Evolutionary conservation across 371 early-diverging fungal species (phyloP), one percentile per base, ranked within the genome.

Genomic region (Mortierella sp.): DNA sequence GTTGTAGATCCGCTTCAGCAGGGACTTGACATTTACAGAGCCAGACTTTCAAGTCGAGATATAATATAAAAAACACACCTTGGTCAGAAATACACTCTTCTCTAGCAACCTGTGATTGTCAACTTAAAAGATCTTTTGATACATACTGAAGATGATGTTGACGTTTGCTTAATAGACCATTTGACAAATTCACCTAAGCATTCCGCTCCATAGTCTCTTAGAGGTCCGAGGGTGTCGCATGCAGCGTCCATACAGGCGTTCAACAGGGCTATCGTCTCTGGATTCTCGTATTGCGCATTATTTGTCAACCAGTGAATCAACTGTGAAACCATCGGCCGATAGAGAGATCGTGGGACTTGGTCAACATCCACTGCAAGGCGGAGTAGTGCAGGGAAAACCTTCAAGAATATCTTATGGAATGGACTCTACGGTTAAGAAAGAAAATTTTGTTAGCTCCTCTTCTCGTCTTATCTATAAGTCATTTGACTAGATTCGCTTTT

Each of bases 241-340:
- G 89, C 84, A 22, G 92, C 93, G 62, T 94, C 93, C 51, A 95
- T 80, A 66, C 94, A 93, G 6, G 91, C 78, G 24, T 90, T 87
- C 49, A 95, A 66, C n/a, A 96, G 75, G 0, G 88, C 87, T 62
- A 93, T 87, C 1, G 94, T 92, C 76, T 95, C 96, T 32, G 91
- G 90, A 49, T 92, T 93, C 73, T 95, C 94, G 61, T 89, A 89
- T 52, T 89, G 89, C 1, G 90, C 87, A 83, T 90, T 92, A 45
- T 90, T 92, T 9, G 96, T 93, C 49, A 95, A 77, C 94, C 94
- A 96, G 68, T 94, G 95, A 16, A 95, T 93, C 18, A 94, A 68
- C 74, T 95, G 95, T 0, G 88, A 66, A 0, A 89, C 83, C 47
- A 95, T 76, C 10, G 91, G 83, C 0, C 88, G 84, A 69, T 90